Evolutionary conservation across 2,329 filamentous ascomycete species (phyloP).

Genomic region (Didymella pinodella): DNA sequence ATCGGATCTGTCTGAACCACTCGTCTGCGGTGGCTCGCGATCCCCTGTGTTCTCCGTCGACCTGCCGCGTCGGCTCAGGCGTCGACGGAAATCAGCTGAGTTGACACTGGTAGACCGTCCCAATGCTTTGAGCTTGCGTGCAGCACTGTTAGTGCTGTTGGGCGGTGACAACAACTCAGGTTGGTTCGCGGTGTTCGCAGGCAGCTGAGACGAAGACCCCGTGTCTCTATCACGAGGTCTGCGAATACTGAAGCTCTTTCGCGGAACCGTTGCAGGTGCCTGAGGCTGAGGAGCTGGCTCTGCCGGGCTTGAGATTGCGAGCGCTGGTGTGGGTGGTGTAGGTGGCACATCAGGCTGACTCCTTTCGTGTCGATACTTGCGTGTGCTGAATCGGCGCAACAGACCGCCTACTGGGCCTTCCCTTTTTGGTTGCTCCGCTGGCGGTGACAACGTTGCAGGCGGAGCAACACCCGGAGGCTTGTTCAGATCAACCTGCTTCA

Average conservation of each 20-base stretch:
- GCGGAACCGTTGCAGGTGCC: slow-evolving; percentile 63
- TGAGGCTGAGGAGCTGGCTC: slow-evolving; percentile 56
- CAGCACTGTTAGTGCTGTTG: slow-evolving; percentile 63
- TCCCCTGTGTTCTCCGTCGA: slow-evolving; percentile 61
- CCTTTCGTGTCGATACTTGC: slow-evolving; percentile 66
- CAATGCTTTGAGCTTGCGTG: slow-evolving; percentile 70
- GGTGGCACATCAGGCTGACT: slow-evolving; percentile 66
- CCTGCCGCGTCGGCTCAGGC: slow-evolving; percentile 63
- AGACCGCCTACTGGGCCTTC: slow-evolving; percentile 87
- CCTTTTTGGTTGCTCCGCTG: slow-evolving; percentile 70
- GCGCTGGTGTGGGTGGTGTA: slow-evolving; percentile 73
- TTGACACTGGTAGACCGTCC: slow-evolving; percentile 92
- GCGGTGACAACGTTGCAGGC: slow-evolving; percentile 62
- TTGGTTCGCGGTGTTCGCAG: slow-evolving; percentile 67
- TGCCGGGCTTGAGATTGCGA: slow-evolving; percentile 80
- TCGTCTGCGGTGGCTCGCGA: slow-evolving; percentile 73
- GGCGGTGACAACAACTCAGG: slow-evolving; percentile 80
- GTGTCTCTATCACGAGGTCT: slow-evolving; percentile 63
- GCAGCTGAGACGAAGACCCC: slow-evolving; percentile 60
- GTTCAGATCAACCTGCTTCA: slow-evolving; percentile 70
- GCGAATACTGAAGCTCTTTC: slow-evolving; percentile 89
- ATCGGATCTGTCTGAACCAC: slow-evolving; percentile 79
- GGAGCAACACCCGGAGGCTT: slow-evolving; percentile 58
- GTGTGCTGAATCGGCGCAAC: slow-evolving; percentile 88
- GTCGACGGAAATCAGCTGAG: slow-evolving; percentile 79